Conservation (phyloP, 371 early-diverging fungal genomes). For the Batkoa obscura region DNA sequence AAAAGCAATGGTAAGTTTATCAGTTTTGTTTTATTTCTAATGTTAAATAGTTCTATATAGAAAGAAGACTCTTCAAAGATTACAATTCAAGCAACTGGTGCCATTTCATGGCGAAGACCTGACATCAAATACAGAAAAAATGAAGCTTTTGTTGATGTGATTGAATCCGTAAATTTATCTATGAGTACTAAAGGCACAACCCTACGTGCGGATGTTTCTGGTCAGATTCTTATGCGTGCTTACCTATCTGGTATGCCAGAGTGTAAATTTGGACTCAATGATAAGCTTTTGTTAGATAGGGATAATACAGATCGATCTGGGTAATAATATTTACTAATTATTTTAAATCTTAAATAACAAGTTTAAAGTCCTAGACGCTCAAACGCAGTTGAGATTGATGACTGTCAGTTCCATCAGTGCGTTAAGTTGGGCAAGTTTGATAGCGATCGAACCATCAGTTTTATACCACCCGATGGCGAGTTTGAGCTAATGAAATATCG, state of each 20-base stretch:
- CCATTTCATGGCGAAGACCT: constrained; percentile 68
- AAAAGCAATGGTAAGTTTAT: constrained; percentile 25
- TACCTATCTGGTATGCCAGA: constrained; percentile 60
- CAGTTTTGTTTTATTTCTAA: neutral
- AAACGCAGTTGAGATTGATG: constrained; percentile 66
- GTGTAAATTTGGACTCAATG: constrained; percentile 68
- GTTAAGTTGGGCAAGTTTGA: constrained; percentile 69
- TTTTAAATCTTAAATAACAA: neutral
- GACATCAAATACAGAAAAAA: constrained; percentile 82
- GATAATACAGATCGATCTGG: constrained; percentile 21
- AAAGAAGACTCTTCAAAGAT: constrained; percentile 53
- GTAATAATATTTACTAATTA: neutral
- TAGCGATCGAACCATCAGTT: constrained; percentile 60
- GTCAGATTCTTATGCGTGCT: constrained; percentile 57
- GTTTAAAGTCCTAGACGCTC: constrained; percentile 19
- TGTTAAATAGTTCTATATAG: constrained; percentile 2
- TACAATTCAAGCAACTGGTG: constrained; percentile 80
- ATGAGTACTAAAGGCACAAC: constrained; percentile 62
- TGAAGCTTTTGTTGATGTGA: constrained; percentile 78
- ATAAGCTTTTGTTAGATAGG: constrained; percentile 55
- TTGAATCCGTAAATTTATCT: constrained; percentile 69
- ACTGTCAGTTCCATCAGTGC: constrained; percentile 84
- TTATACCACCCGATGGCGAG: constrained; percentile 83
- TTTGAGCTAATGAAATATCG: constrained; percentile 85
- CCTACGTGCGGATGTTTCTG: constrained; percentile 58